Base-by-base conservation (phyloP, 768 basidiomycete genomes). In the Saitozyma sp. region DNA sequence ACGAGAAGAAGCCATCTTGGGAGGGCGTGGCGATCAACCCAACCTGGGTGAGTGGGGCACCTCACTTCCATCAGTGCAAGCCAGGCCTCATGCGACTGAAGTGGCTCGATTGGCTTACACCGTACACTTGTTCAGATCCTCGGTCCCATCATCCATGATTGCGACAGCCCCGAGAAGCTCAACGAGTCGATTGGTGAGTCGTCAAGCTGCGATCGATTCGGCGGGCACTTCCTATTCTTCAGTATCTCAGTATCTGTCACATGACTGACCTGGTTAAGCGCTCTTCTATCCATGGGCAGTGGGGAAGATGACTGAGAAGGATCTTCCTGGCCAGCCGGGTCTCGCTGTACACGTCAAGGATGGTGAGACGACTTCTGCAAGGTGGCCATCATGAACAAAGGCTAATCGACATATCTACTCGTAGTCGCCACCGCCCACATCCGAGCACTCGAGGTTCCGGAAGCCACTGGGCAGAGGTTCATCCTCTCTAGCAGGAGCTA, bases 361-460 rank as follows among this genome's bases (percentile, higher is more conserved):
- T 29, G 29, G 29, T 29, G 29, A 29, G n/a, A n/a, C n/a, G n/a
- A n/a, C n/a, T n/a, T n/a, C n/a, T n/a, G n/a, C n/a, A n/a, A n/a
- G n/a, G n/a, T n/a, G n/a, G n/a, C n/a, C n/a, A n/a, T n/a, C n/a
- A n/a, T n/a, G n/a, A n/a, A n/a, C n/a, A n/a, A n/a, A n/a, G n/a
- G n/a, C n/a, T n/a, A n/a, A n/a, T n/a, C n/a, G n/a, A n/a, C n/a
- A n/a, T 29, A 62, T 40, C 48, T 16, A 14, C 38, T 17, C 17
- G 40, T 87, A 70, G 70, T 85, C 40, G 86, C 84, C 0, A 74
- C 79, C 16, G 86, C 84, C 0, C 87, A 88, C 67, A 81, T 82
- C 0, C 73, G 79, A 6, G 85, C 86, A 4, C 74, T 90, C 19
- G 81, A 82, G 58, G 83, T 81, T 56, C 80, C 82, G 38, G 82